Percentiles rank a stretch among this genome's conserved stretches.
These are phyloP conservation scores for Galerina marginata DNA, from an alignment of 768 basidiomycete species.

Conservation along the genomic window DNA sequence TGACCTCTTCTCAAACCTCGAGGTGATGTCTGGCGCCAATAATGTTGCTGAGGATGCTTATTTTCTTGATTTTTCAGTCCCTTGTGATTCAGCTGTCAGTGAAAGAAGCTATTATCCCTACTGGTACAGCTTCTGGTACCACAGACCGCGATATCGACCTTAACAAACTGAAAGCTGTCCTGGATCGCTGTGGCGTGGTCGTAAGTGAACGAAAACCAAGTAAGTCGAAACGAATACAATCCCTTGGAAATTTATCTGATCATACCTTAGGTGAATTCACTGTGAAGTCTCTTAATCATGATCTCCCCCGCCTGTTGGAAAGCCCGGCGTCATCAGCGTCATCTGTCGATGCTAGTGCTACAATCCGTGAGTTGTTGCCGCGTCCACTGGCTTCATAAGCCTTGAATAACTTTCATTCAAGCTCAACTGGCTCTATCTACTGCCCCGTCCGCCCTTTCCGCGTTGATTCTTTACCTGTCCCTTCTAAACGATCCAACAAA, in stretches of 20 bases:
- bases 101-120: slow-evolving; percentile 91
- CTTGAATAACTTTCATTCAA: slow-evolving; percentile 30
- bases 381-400: not conserved
- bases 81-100: slow-evolving; percentile 94
- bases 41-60: not conserved
- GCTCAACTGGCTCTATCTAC: slow-evolving; percentile 79
- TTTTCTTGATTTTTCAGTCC: slow-evolving; percentile 58
- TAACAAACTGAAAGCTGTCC: slow-evolving; percentile 81
- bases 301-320: slow-evolving; percentile 74
- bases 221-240: slow-evolving; percentile 35
- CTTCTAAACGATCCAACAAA: slow-evolving; percentile 81
- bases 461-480: slow-evolving; percentile 81
- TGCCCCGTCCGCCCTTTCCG: slow-evolving; percentile 82
- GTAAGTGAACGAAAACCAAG: slow-evolving; percentile 90
- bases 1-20: slow-evolving; percentile 93
- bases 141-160: slow-evolving; percentile 89
- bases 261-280: slow-evolving; percentile 76
- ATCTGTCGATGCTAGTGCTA: slow-evolving; percentile 54
- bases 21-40: slow-evolving; percentile 54
- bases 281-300: slow-evolving; percentile 78
- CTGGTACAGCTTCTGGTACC: slow-evolving; percentile 70
- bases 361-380: slow-evolving; percentile 53
- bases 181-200: slow-evolving; percentile 91
- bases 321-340: slow-evolving; percentile 42
- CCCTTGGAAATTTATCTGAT: not conserved